phyloP scores from a whole-genome alignment of 768 basidiomycete genomes.

The Phaffia australis region DNA sequence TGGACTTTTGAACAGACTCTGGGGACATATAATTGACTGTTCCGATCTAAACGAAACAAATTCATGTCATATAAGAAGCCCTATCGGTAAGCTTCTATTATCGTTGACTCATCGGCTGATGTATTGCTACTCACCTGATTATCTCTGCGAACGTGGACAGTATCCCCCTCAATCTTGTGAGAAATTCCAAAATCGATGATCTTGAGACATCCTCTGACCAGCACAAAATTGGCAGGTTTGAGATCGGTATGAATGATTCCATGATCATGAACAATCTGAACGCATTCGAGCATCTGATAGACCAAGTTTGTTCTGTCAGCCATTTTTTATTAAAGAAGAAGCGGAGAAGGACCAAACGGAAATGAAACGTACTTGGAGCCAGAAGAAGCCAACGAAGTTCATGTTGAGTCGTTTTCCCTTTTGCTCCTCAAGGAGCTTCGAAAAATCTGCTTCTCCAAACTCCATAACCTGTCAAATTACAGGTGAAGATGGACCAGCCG shows the following conservation, averaged over 20 bases:
- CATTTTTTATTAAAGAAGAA: neutral
- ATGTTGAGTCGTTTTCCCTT: constrained; percentile 74
- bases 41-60: constrained; percentile 53
- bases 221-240: constrained; percentile 96
- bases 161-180: constrained; percentile 96
- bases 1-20: constrained; percentile 70
- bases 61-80: neutral
- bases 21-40: constrained; percentile 99
- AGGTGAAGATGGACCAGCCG: neutral
- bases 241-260: constrained; percentile 98
- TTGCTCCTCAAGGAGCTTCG: constrained; percentile 70
- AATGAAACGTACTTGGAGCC: constrained; percentile 67
- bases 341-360: neutral
- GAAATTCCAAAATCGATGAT: constrained; percentile 99
- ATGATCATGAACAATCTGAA: constrained; percentile 96
- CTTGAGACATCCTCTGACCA: constrained; percentile 89
- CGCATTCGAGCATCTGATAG: constrained; percentile 89
- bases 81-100: constrained; percentile 2
- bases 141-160: constrained; percentile 93
- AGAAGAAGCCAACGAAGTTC: constrained; percentile 90
- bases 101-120: too few relatives aligned
- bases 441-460: constrained; percentile 86
- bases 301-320: too few relatives aligned
- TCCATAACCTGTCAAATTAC: constrained; percentile 61
- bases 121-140: constrained; percentile 54